A percentile compares a stretch with the other conserved stretches of the same genome.
phyloP scores from a whole-genome alignment of 2,329 filamentous ascomycete species.

The Aureobasidium sp. region DNA sequence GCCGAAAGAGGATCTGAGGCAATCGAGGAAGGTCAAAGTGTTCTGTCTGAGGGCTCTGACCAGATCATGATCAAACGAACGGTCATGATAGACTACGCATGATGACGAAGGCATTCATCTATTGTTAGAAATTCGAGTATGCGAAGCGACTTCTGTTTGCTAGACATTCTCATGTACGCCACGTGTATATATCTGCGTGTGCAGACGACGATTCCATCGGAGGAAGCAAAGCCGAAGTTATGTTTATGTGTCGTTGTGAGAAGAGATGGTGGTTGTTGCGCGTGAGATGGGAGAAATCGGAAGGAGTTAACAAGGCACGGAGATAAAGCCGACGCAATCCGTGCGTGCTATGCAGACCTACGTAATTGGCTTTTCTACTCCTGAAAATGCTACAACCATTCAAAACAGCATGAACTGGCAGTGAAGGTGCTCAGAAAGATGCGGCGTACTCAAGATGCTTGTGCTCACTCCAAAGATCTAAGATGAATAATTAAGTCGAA shows the following conservation, averaged over 20 bases:
- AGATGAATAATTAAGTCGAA: background rate
- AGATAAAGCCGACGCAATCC: constrained; percentile 1
- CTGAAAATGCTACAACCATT: background rate
- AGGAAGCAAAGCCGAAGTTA: background rate
- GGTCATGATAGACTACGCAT: constrained; percentile 11
- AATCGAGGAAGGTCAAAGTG: background rate
- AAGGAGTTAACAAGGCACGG: background rate
- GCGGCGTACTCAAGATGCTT: no score
- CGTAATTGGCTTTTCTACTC: background rate
- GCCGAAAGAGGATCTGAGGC: background rate
- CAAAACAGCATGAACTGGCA: background rate
- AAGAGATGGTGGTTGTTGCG: background rate
- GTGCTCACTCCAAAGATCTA: background rate
- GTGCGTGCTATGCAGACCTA: background rate
- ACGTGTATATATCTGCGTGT: background rate
- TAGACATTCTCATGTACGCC: background rate
- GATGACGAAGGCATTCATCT: background rate
- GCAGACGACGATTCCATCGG: background rate
- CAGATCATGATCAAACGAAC: constrained; percentile 8
- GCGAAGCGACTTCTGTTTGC: background rate
- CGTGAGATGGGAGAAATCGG: background rate
- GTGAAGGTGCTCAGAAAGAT: background rate
- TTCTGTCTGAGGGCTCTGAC: constrained; percentile 6
- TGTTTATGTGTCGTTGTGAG: background rate
- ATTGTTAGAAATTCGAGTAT: background rate